Conservation (phyloP, 2,329 filamentous ascomycete species). For the Tothia fuscella region DNA sequence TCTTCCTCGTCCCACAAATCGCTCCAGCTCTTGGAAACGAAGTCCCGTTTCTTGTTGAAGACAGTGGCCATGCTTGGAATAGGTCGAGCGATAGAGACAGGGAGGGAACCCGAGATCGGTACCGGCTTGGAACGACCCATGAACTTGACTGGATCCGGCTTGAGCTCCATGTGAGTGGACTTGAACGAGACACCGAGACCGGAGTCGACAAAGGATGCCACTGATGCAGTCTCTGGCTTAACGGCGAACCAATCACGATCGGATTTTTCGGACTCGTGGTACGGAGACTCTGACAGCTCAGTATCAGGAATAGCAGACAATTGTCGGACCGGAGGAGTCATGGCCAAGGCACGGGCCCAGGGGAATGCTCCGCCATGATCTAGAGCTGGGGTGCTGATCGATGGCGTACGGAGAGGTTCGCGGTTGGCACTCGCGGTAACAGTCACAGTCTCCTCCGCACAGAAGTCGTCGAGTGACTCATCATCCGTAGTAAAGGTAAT, state of each 20-base stretch:
- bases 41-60: conserved; percentile 65
- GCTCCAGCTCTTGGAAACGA: conserved; percentile 96
- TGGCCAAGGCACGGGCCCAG: conserved; percentile 84
- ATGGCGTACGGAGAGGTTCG: conserved; percentile 89
- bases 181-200: conserved; percentile 71
- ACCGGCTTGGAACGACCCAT: conserved; percentile 58
- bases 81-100: conserved; percentile 46
- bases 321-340: conserved; percentile 62
- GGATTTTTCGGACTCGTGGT: conserved; percentile 53
- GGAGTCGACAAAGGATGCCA: conserved; percentile 76
- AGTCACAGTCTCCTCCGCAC: conserved; percentile 61
- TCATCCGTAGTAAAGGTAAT: conserved; percentile 91
- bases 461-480: conserved; percentile 87
- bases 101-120: conserved; percentile 69
- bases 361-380: conserved; percentile 73
- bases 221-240: conserved; percentile 64
- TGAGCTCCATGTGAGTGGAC: conserved; percentile 46
- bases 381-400: conserved; percentile 75
- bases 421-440: conserved; percentile 76
- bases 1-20: conserved; percentile 98
- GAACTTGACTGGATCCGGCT: conserved; percentile 38
- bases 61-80: conserved; percentile 63
- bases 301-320: conserved; percentile 75
- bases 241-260: conserved; percentile 62
- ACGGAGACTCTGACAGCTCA: conserved; percentile 64